Conservation (phyloP, 768 basidiomycete species). For the Tylopilus balloui region DNA sequence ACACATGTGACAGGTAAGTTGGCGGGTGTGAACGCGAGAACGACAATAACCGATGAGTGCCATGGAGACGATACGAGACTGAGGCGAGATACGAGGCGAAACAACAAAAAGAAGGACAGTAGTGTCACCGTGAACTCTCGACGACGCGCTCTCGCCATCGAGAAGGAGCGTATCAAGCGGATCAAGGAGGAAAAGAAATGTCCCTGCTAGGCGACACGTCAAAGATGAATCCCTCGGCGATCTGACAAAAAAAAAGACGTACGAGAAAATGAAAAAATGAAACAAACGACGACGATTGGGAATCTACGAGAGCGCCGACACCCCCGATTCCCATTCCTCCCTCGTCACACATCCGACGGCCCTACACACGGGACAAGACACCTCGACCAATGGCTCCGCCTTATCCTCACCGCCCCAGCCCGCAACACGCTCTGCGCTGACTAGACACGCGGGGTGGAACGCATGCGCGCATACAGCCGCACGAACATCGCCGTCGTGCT, state of each 20-base stretch:
- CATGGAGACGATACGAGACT: constrained; percentile 14
- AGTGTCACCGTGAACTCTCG: not conserved
- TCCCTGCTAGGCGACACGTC: not conserved
- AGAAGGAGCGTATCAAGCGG: constrained; percentile 4
- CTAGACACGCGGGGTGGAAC: constrained; percentile 72
- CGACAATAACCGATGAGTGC: constrained; percentile 10
- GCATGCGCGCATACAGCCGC: constrained; percentile 50
- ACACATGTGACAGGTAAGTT: too few species aligned
- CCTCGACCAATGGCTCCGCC: constrained; percentile 46
- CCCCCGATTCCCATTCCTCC: constrained; percentile 58
- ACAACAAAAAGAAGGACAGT: not conserved
- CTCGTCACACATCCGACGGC: constrained; percentile 55
- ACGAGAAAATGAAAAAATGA: not conserved
- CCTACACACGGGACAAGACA: constrained; percentile 73
- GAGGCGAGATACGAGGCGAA: not conserved
- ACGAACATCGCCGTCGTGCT: constrained; percentile 14
- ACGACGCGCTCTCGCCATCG: not conserved
- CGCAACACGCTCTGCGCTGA: constrained; percentile 60
- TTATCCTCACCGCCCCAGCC: constrained; percentile 52
- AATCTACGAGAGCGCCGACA: constrained; percentile 27
- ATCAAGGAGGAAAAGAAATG: not conserved
- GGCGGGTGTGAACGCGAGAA: too few species aligned
- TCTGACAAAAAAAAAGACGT: not conserved
- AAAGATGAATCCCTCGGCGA: not conserved
- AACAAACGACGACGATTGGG: too few species aligned